These are phyloP conservation scores for Withania somnifera DNA, from an alignment of 305 asterid genomes.

Conservation along the genomic window DNA sequence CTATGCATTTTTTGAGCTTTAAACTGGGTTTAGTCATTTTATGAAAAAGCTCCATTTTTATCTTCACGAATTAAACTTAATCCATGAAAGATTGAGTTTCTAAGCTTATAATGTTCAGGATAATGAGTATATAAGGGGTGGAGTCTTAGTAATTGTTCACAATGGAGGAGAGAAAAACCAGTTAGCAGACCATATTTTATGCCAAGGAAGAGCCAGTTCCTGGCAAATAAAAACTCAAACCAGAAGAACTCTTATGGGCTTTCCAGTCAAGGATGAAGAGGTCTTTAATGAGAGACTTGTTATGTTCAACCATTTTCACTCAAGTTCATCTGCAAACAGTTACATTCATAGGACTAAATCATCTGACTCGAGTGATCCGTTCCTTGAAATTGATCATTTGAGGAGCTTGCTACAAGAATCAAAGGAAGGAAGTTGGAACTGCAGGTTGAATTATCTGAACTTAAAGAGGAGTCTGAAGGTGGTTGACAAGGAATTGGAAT, in stretches of 20 bases:
- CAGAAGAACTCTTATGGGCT: conserved; percentile 30
- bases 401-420: conserved; percentile 76
- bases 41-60: not conserved
- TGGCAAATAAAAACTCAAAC: conserved; percentile 19
- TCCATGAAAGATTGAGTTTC: not conserved
- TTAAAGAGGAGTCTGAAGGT: conserved; percentile 31
- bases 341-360: conserved; percentile 31
- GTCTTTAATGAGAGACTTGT: conserved; percentile 68
- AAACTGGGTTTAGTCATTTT: not conserved
- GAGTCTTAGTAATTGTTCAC: conserved; percentile 9
- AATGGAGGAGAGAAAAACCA: conserved; percentile 68
- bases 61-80: not conserved
- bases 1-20: not conserved
- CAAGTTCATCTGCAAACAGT: conserved; percentile 64
- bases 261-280: conserved; percentile 61
- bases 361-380: conserved; percentile 49
- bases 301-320: conserved; percentile 46
- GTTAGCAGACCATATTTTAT: conserved; percentile 39
- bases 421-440: conserved; percentile 55
- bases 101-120: not conserved
- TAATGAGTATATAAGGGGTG: too few relatives aligned
- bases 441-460: conserved; percentile 59
- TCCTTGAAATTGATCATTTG: conserved; percentile 70
- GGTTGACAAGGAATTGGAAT: conserved; percentile 48
- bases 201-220: conserved; percentile 42